Base-by-base conservation (phyloP, 768 basidiomycete species). In the Suillus paluster region DNA sequence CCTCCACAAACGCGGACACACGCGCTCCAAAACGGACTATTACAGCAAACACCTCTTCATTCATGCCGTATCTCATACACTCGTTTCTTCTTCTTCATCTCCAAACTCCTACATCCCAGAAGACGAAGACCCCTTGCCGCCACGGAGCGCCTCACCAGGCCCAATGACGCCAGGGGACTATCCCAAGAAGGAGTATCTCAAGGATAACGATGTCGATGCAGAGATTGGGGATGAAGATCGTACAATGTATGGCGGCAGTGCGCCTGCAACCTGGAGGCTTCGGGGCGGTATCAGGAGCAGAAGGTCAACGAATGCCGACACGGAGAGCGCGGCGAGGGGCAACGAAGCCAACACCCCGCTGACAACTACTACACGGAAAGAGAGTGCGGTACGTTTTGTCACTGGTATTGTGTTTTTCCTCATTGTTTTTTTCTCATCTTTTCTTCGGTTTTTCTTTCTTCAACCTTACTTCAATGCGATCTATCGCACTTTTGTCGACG, bases 1-100 rank as follows among this genome's bases (percentile, higher is more conserved):
- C 14, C 83, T 91, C 55, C 83, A 86, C 63, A 78, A 81, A 38
- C 79, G 83, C 39, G 76, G 78, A 21, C 81, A 83, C 39, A 81
- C 78, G 33, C 83, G 88, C 53, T 89, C 88, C 8, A 88, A 91
- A 73, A 83, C 82, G 12, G 89, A 91, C 69, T 92, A 91, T 69
- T 92, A 88, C 74, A 64, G 73, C 17, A 80, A 83, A 61, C 90
- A 92, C 67, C 81, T 93, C 23, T 92, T 92, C 77, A 75, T 91
- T 41, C 84, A 86, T 21, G 75, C 90, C 38, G 80, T 92, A 25
- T 84, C 84, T 63, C 91, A 93, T 68, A 79, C 86, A 50, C 78
- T 91, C 30, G 71, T 69, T 23, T 52, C 59, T 27, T 53, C 41
- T 14, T 27, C 46, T 10, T 34, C 41, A 5, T 56, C 50, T 41